phyloP scores from a whole-genome alignment of 108 stramenopile genomes.

The Fragilaria crotonensis region DNA sequence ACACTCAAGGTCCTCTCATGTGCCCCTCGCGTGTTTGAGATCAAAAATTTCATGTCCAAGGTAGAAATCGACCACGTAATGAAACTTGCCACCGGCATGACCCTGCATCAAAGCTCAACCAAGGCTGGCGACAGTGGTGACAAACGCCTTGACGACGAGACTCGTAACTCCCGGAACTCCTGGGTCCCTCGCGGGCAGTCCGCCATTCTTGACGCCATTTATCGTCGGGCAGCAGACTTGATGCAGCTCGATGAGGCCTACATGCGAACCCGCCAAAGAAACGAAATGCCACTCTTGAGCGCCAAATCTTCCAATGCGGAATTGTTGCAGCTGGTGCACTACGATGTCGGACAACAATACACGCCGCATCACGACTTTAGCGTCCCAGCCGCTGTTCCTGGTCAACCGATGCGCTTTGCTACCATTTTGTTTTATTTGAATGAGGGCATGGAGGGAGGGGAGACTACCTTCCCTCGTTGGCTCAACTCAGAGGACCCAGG shows the following conservation, averaged over 20 bases:
- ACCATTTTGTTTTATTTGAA: conserved; percentile 64
- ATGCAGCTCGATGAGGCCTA: conserved; percentile 77
- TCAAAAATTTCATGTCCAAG: conserved; percentile 71
- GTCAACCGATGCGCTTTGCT: conserved; percentile 42
- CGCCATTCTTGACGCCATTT: conserved; percentile 76
- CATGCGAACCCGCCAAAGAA: conserved; percentile 33
- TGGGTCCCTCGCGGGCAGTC: conserved; percentile 73
- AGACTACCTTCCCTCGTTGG: conserved; percentile 51
- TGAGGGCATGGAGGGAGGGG: conserved; percentile 38
- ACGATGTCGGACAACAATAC: conserved; percentile 58
- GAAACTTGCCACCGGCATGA: conserved; percentile 43
- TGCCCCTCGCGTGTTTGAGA: conserved; percentile 81
- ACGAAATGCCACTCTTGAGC: conserved; percentile 45
- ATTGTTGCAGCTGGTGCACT: conserved; percentile 85
- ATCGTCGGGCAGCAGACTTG: conserved; percentile 80
- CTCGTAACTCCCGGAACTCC: conserved; percentile 68
- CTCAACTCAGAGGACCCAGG: conserved; percentile 28
- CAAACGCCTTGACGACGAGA: conserved; percentile 6
- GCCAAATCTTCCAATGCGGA: conserved; percentile 53
- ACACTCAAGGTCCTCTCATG: conserved; percentile 66
- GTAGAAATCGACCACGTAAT: conserved; percentile 83
- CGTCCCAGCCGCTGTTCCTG: conserved; percentile 27
- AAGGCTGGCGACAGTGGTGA: conserved; percentile 14
- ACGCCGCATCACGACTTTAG: conserved; percentile 43
- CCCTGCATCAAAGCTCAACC: conserved; percentile 40